A percentile compares a stretch with the other conserved stretches of the same genome.
Evolutionary conservation across 2,329 filamentous ascomycete species (phyloP).

Genomic region (Zymoseptoria crescenta): DNA sequence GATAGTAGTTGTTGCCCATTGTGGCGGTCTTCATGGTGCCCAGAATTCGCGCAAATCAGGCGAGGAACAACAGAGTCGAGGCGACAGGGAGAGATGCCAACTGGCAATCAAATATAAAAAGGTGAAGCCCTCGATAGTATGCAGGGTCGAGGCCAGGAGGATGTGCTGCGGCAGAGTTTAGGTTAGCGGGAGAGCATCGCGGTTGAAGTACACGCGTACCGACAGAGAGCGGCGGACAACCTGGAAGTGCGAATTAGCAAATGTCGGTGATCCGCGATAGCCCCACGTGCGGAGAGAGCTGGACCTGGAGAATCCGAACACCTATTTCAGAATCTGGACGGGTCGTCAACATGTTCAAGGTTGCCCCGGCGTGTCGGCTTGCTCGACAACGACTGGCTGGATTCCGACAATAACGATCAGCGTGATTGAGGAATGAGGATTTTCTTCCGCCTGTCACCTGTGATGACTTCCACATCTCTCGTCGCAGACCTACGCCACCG

Average conservation of each 20-base stretch:
- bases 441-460: neutral
- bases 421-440: neutral
- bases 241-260: too few species aligned
- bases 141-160: neutral
- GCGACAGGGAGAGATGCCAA: neutral
- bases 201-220: neutral
- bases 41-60: neutral
- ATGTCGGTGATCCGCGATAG: neutral
- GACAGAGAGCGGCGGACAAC: neutral
- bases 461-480: neutral
- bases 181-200: neutral
- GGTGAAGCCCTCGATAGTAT: neutral
- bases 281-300: neutral
- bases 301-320: neutral
- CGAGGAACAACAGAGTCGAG: neutral
- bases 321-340: neutral
- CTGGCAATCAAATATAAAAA: neutral
- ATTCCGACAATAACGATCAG: conserved; percentile 7
- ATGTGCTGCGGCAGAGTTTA: neutral
- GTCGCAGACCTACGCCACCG: neutral
- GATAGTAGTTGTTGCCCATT: conserved; percentile 16
- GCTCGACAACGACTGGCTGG: conserved; percentile 4
- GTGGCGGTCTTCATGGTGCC: conserved; percentile 1
- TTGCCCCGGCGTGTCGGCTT: conserved; percentile 5
- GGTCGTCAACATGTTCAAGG: neutral